These are phyloP conservation scores for Ligustrum vulgare DNA, from an alignment of 257 asterid species.

Conservation along the genomic window DNA sequence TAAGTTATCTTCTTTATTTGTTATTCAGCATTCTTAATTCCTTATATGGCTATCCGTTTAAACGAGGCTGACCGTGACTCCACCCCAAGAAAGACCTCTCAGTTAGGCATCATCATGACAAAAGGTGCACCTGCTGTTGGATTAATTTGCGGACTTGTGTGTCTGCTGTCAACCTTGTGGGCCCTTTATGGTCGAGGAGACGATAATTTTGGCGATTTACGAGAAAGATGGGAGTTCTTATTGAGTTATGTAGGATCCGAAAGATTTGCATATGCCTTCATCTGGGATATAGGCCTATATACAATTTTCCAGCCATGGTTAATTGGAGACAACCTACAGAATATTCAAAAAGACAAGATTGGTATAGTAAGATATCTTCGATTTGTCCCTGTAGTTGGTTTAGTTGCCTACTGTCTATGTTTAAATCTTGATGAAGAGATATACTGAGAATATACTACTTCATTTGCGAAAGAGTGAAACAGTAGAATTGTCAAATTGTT, in stretches of 20 bases:
- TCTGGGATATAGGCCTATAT: conserved; percentile 83
- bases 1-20: conserved; percentile 8
- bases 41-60: conserved; percentile 90
- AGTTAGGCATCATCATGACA: conserved; percentile 65
- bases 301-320: conserved; percentile 87
- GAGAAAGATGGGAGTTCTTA: conserved; percentile 67
- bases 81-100: conserved; percentile 48
- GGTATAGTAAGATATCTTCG: conserved; percentile 53
- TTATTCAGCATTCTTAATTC: conserved; percentile 82
- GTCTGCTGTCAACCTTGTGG: conserved; percentile 67
- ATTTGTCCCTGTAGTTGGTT: conserved; percentile 78
- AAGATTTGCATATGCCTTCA: conserved; percentile 89
- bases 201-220: conserved; percentile 55
- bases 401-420: conserved; percentile 69
- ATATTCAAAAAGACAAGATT: conserved; percentile 52
- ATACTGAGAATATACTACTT: conserved; percentile 13
- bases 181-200: conserved; percentile 76
- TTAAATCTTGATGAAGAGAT: conserved; percentile 45
- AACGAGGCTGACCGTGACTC: conserved; percentile 37
- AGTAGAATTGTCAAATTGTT: neutral
- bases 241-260: conserved; percentile 65
- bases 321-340: conserved; percentile 74
- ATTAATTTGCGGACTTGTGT: conserved; percentile 54
- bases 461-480: neutral
- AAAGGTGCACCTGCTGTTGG: conserved; percentile 72